Evolutionary conservation across 768 basidiomycete species (phyloP).

Genomic region (Neoboletus brunneissimus): DNA sequence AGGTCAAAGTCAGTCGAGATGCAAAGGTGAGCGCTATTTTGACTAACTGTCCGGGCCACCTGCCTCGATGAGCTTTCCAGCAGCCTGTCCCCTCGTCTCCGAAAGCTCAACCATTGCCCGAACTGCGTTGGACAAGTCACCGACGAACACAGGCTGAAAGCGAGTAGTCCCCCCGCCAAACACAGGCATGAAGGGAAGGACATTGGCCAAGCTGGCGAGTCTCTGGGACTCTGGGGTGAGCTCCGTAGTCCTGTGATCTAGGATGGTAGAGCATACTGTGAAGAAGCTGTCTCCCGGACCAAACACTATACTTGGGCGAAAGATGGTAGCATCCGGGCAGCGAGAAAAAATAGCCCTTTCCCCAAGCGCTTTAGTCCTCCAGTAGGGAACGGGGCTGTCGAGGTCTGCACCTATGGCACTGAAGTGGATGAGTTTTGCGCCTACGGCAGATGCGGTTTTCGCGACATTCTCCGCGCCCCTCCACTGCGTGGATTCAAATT

Average conservation of each 20-base stretch:
- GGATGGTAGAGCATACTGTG: slow-evolving; percentile 43
- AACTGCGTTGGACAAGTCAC: slow-evolving; percentile 60
- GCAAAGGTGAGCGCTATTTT: slow-evolving; percentile 26
- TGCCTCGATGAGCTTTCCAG: slow-evolving; percentile 47
- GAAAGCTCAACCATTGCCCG: slow-evolving; percentile 51
- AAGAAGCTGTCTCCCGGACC: slow-evolving; percentile 78
- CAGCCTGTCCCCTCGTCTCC: slow-evolving; percentile 33
- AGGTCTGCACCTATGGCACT: slow-evolving; percentile 75
- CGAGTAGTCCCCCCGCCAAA: slow-evolving; percentile 64
- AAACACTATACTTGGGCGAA: slow-evolving; percentile 72
- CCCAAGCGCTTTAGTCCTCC: slow-evolving; percentile 58
- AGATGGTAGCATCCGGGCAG: slow-evolving; percentile 53
- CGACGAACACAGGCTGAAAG: slow-evolving; percentile 75
- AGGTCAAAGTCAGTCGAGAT: slow-evolving; percentile 28
- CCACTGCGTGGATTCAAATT: slow-evolving; percentile 63
- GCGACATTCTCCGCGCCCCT: slow-evolving; percentile 69
- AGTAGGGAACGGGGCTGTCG: slow-evolving; percentile 55
- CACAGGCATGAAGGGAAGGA: slow-evolving; percentile 72
- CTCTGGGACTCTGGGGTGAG: slow-evolving; percentile 37
- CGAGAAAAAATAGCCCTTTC: slow-evolving; percentile 51
- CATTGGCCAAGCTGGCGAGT: slow-evolving; percentile 56
- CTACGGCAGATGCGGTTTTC: slow-evolving; percentile 44
- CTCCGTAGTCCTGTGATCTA: background rate
- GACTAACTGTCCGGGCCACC: slow-evolving; percentile 50
- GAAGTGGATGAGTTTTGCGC: slow-evolving; percentile 62